These are phyloP conservation scores for Chaetomium tenue DNA, from an alignment of 495 filamentous ascomycete genomes.

Conservation along the genomic window DNA sequence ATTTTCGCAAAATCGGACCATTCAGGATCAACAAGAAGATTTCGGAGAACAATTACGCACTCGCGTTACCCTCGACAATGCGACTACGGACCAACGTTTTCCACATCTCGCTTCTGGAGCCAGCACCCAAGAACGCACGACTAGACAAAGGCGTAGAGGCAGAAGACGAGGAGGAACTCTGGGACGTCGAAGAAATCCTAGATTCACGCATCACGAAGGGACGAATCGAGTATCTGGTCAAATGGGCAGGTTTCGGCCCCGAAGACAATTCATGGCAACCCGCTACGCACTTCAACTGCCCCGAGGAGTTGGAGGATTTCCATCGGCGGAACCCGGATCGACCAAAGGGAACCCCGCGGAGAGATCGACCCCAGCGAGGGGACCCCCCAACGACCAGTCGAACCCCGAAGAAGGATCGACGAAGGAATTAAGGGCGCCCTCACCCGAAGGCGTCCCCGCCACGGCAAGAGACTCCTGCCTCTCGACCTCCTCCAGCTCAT, in stretches of 20 bases:
- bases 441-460: too few relatives aligned
- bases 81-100: neutral
- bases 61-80: neutral
- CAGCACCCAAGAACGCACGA: neutral
- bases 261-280: constrained; percentile 3
- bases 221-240: neutral
- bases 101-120: neutral
- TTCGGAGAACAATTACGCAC: neutral
- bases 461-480: too few relatives aligned
- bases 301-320: neutral
- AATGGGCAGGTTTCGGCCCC: neutral
- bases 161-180: neutral
- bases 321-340: neutral
- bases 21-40: neutral
- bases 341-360: neutral
- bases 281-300: constrained; percentile 6
- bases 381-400: too few relatives aligned
- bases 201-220: neutral
- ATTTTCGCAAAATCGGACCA: neutral
- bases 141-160: neutral
- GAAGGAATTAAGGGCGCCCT: too few relatives aligned
- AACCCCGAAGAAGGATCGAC: too few relatives aligned
- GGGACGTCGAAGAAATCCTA: neutral
- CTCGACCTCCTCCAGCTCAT: too few relatives aligned
- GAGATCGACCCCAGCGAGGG: too few relatives aligned